phyloP scores from a whole-genome alignment of 176 grass and related monocot genomes.

The Eragrostis nindensis region DNA sequence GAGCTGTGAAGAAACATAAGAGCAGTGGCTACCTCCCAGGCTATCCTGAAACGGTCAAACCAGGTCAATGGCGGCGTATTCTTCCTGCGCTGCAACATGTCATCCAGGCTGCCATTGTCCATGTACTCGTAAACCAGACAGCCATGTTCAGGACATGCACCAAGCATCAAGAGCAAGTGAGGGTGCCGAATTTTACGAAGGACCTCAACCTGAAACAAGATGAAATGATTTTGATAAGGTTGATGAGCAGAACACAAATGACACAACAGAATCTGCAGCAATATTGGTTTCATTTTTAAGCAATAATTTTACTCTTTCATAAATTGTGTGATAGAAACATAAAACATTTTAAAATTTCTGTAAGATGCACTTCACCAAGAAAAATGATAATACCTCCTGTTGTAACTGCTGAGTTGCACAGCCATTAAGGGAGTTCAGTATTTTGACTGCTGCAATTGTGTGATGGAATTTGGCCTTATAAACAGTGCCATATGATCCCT shows the following conservation, averaged over 20 bases:
- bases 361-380: background rate
- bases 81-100: conserved; percentile 62
- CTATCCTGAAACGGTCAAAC: conserved; percentile 73
- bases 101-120: conserved; percentile 85
- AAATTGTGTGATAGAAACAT: background rate
- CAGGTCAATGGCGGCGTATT: conserved; percentile 53
- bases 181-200: conserved; percentile 83
- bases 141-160: conserved; percentile 80
- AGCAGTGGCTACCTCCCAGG: conserved; percentile 73
- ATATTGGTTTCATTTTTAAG: background rate
- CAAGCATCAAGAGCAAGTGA: conserved; percentile 82
- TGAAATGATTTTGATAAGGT: conserved; percentile 1
- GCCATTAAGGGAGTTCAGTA: conserved; percentile 72
- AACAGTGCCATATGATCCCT: conserved; percentile 83
- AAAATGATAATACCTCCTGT: conserved; percentile 71
- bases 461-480: conserved; percentile 86
- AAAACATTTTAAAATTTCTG: background rate
- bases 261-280: background rate
- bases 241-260: conserved; percentile 10
- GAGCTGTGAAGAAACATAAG: conserved; percentile 85
- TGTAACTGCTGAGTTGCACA: conserved; percentile 70
- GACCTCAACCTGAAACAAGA: conserved; percentile 73
- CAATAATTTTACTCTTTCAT: background rate
- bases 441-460: conserved; percentile 78
- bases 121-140: conserved; percentile 79